Evolutionary conservation across 2,329 filamentous ascomycete genomes (phyloP), one percentile per base, ranked within the genome.

Genomic region (Phoma herbarum): DNA sequence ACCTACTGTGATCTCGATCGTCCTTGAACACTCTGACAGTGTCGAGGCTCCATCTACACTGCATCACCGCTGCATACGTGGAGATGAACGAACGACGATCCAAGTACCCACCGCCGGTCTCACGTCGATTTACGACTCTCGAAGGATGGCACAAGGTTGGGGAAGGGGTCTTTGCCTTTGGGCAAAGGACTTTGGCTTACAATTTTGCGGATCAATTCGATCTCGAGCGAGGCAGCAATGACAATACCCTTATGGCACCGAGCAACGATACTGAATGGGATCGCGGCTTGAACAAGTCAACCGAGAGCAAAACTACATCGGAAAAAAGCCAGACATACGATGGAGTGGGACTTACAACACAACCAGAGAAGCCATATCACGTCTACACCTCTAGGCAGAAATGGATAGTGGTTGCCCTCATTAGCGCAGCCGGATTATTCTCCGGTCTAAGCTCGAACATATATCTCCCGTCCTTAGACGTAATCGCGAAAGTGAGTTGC

Each of bases 381-480:
- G 39, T 42, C 20, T 42, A 42, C 14, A 45, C 47, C 2, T 22
- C 33, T 1, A 42, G 22, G 26, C 31, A 57, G 46, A 67, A 63
- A 41, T 63, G 60, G 63, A 11, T 37, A 3, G 39, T 68, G 9
- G 59, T 62, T 6, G 44, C 28, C 2, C 54, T 68, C 22, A 77
- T 77, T 28, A 73, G 77, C 2, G 64, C 78, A 35, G 77, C 74
- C 8, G 77, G 76, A 43, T 74, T 81, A 57, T 81, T 82, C 62
- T 79, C 78, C 4, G 80, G 80, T 1, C 65, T 83, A 4, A 78
- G 77, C 5, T 77, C 78, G 7, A 79, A 79, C 56, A 82, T 82
- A 47, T 82, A 82, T 63, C 79, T 82, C 52, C 81, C 81, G 4
- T 74, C 79, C 5, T 66, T 82, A 31, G 73, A 73, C 50, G 70